Evolutionary conservation across 805 yeast genomes (phyloP).

Genomic region (Zygotorulaspora sp.): DNA sequence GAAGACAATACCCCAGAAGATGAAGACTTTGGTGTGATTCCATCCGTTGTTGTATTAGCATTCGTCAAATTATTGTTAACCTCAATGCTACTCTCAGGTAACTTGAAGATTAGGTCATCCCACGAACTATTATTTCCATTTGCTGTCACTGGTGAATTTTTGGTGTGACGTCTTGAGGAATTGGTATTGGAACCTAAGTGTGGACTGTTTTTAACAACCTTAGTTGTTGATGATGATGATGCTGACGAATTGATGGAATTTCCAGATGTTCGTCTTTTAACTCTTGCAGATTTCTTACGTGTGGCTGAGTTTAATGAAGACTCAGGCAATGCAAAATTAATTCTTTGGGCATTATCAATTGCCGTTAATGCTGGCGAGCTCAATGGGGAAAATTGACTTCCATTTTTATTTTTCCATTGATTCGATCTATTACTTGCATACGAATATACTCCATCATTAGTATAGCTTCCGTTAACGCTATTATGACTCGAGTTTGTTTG

Average conservation of each 20-base stretch:
- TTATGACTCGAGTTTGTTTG: slow-evolving; percentile 1
- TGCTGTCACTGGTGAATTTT: slow-evolving; percentile 9
- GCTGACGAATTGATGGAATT: slow-evolving; percentile 13
- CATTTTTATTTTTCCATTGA: slow-evolving; percentile 10
- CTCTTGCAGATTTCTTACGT: slow-evolving; percentile 13
- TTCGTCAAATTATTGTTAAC: slow-evolving; percentile 6
- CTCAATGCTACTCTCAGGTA: slow-evolving; percentile 28
- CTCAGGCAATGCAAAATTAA: slow-evolving; percentile 21
- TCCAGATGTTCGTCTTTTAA: slow-evolving; percentile 3
- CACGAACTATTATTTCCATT: slow-evolving; percentile 15
- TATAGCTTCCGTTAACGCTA: slow-evolving; percentile 6
- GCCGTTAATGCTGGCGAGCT: slow-evolving; percentile 67
- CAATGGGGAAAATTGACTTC: slow-evolving; percentile 39
- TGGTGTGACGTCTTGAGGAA: slow-evolving; percentile 15
- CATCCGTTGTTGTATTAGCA: slow-evolving; percentile 10
- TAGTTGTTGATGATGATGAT: slow-evolving; percentile 20
- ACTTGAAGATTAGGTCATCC: slow-evolving; percentile 29
- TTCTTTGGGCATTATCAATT: slow-evolving; percentile 21
- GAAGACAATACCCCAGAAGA: slow-evolving; percentile 8
- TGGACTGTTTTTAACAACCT: slow-evolving; percentile 35
- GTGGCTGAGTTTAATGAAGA: slow-evolving; percentile 27
- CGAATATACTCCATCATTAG: slow-evolving; percentile 35
- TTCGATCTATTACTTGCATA: slow-evolving; percentile 32
- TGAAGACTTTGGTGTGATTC: slow-evolving; percentile 11
- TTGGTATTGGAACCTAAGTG: slow-evolving; percentile 21